phyloP scores from a whole-genome alignment of 2,329 filamentous ascomycete genomes.

The Calonectria henricotiae region DNA sequence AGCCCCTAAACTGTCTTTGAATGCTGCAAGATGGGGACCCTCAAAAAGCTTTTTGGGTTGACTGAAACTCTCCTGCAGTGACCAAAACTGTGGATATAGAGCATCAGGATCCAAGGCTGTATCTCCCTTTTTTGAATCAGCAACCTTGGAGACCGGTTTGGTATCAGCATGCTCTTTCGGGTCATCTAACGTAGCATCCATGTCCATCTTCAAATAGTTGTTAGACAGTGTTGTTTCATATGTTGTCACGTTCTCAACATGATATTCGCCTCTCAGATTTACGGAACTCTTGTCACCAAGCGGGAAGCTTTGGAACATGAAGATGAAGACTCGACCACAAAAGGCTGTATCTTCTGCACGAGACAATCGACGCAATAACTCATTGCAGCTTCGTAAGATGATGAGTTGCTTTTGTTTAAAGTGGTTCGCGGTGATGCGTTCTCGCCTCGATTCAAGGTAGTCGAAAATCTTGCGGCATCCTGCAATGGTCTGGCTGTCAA shows the following conservation, averaged over 20 bases:
- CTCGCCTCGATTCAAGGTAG: constrained; percentile 93
- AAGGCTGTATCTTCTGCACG: constrained; percentile 97
- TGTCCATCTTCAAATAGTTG: constrained; percentile 71
- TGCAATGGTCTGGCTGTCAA: constrained; percentile 95
- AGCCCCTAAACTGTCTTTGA: constrained; percentile 83
- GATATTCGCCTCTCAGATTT: constrained; percentile 95
- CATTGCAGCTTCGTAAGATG: constrained; percentile 95
- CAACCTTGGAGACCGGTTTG: constrained; percentile 60
- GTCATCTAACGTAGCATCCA: constrained; percentile 69
- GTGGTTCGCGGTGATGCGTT: constrained; percentile 86
- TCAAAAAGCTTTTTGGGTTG: constrained; percentile 90
- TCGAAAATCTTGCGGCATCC: constrained; percentile 94
- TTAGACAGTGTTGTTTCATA: constrained; percentile 72
- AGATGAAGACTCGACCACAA: constrained; percentile 97
- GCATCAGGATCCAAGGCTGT: constrained; percentile 76
- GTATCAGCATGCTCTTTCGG: constrained; percentile 55
- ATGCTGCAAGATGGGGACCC: constrained; percentile 80
- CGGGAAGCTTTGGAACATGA: constrained; percentile 98
- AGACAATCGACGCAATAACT: constrained; percentile 93
- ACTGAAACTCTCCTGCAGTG: constrained; percentile 91
- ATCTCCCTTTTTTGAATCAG: constrained; percentile 64
- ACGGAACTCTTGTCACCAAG: constrained; percentile 97
- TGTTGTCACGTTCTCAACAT: constrained; percentile 92
- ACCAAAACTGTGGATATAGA: constrained; percentile 95
- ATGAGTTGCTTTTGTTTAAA: constrained; percentile 89